phyloP scores from a whole-genome alignment of 2,329 filamentous ascomycete genomes.

The Emydomyces testavorans region DNA sequence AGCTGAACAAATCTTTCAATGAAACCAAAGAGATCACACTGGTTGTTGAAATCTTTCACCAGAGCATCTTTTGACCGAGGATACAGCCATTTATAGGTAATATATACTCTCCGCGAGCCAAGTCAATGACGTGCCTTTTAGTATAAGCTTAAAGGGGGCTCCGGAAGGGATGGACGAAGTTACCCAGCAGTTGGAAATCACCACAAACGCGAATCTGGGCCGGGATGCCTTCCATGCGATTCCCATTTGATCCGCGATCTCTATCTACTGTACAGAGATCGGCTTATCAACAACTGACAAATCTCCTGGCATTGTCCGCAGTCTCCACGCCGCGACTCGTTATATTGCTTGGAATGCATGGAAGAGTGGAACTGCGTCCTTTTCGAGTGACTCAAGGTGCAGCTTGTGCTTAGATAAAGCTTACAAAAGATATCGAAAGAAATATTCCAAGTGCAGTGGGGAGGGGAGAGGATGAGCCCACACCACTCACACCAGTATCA shows the following conservation, averaged over 20 bases:
- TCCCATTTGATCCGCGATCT: not conserved
- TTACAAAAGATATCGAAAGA: conserved; percentile 1
- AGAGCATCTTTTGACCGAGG: too few species aligned
- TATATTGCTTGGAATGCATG: not conserved
- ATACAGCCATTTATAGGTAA: not conserved
- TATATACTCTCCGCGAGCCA: not conserved
- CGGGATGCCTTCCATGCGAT: not conserved
- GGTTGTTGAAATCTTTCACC: too few species aligned
- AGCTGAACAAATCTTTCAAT: not conserved
- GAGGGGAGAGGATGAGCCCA: too few species aligned
- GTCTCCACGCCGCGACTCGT: not conserved
- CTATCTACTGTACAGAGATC: not conserved
- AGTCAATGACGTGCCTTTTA: conserved; percentile 9
- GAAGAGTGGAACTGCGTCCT: not conserved
- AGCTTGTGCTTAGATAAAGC: conserved; percentile 8
- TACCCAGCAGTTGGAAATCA: not conserved
- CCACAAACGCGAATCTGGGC: not conserved
- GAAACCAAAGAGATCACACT: not conserved
- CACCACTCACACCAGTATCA: too few species aligned
- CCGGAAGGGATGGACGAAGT: not conserved
- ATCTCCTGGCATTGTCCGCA: not conserved
- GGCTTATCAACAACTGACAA: conserved; percentile 8
- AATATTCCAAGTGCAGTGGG: too few species aligned
- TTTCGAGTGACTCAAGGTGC: not conserved
- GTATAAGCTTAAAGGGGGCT: not conserved